Conservation (phyloP, 176 grass and related monocot species). For the Thalia dealbata region DNA sequence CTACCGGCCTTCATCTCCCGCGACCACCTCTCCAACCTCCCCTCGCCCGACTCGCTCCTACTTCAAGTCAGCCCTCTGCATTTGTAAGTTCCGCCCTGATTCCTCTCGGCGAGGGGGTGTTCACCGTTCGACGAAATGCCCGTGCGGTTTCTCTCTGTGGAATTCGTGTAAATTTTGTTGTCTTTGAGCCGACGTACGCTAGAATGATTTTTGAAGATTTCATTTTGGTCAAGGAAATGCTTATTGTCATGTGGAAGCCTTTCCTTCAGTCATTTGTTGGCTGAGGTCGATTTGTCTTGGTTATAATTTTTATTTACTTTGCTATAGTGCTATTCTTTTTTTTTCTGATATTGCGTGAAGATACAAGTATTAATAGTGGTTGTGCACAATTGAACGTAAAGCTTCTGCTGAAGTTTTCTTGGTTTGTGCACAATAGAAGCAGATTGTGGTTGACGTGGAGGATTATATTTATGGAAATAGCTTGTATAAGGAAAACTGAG, state of each 20-base stretch:
- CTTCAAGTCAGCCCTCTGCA: constrained; percentile 82
- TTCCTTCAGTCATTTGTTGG: too few species aligned
- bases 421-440: too few species aligned
- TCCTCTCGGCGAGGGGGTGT: constrained; percentile 3
- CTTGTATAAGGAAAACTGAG: too few species aligned
- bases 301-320: too few species aligned
- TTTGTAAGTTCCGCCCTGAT: constrained; percentile 36
- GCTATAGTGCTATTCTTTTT: too few species aligned
- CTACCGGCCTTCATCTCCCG: constrained; percentile 59
- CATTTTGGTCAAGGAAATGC: background rate
- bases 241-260: background rate
- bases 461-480: too few species aligned
- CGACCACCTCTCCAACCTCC: constrained; percentile 60
- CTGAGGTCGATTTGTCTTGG: too few species aligned
- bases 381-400: too few species aligned
- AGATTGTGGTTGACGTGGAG: too few species aligned
- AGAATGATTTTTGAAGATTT: background rate
- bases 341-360: too few species aligned
- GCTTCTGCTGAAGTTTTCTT: too few species aligned
- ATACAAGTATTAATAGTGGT: too few species aligned
- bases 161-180: background rate
- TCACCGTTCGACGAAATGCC: constrained; percentile 1
- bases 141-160: background rate
- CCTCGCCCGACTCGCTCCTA: constrained; percentile 61
- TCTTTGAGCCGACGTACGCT: background rate